Conservation (phyloP, 495 filamentous ascomycete species). For the Xylaria nigripes region DNA sequence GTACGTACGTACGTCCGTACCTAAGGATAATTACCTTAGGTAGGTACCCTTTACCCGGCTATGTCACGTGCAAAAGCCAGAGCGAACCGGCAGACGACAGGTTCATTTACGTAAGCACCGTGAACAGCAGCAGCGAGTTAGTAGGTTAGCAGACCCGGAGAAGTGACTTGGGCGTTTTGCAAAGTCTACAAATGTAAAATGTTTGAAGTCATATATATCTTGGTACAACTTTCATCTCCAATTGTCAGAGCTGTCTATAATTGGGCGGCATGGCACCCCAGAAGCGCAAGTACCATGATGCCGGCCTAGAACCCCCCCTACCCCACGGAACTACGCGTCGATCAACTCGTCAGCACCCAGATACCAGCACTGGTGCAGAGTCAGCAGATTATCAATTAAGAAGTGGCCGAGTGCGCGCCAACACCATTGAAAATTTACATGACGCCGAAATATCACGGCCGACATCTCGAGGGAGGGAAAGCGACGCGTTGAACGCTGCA, state of each 20-base stretch:
- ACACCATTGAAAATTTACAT: conserved; percentile 7
- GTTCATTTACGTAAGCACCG: not conserved
- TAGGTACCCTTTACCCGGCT: too few relatives aligned
- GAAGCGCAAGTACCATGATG: conserved; percentile 35
- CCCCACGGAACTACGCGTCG: conserved; percentile 25
- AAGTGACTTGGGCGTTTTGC: not conserved
- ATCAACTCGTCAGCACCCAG: conserved; percentile 36
- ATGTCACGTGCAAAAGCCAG: not conserved
- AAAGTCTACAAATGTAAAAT: not conserved
- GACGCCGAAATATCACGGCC: not conserved
- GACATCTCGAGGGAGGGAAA: not conserved
- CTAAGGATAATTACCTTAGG: too few relatives aligned
- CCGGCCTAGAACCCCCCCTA: conserved; percentile 2
- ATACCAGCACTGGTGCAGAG: conserved; percentile 17
- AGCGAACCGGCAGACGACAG: not conserved
- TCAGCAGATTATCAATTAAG: conserved; percentile 24
- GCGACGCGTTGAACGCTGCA: conserved; percentile 8
- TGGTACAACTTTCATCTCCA: not conserved
- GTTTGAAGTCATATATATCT: not conserved
- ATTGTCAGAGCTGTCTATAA: not conserved
- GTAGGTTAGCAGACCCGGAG: not conserved
- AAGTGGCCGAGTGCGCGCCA: conserved; percentile 28
- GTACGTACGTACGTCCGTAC: too few relatives aligned
- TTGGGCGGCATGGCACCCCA: conserved; percentile 26
- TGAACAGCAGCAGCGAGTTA: not conserved